phyloP scores from a whole-genome alignment of 371 early-diverging fungal species.

The Mucor lusitanicus region DNA sequence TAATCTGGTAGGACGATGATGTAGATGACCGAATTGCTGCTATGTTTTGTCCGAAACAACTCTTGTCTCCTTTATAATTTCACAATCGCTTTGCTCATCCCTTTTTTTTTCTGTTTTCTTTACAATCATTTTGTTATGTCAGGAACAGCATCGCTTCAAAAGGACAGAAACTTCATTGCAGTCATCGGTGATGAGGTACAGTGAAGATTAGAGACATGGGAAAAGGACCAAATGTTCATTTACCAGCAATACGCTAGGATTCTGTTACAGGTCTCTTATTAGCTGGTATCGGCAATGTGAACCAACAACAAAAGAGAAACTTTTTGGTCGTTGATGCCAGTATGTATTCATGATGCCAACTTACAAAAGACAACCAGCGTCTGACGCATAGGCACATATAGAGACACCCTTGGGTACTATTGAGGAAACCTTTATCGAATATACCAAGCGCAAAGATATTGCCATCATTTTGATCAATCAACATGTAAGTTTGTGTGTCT shows the following conservation, averaged over 20 bases:
- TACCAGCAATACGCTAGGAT: conserved; percentile 63
- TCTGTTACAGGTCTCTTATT: conserved; percentile 96
- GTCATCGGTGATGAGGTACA: conserved; percentile 96
- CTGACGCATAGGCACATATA: conserved; percentile 26
- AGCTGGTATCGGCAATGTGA: conserved; percentile 95
- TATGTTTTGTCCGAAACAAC: conserved; percentile 2
- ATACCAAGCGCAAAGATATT: conserved; percentile 93
- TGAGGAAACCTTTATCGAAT: conserved; percentile 88
- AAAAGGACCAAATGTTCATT: background rate
- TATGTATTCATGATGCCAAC: conserved; percentile 24
- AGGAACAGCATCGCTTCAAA: conserved; percentile 42
- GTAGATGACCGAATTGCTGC: background rate
- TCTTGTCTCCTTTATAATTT: conserved; percentile 1
- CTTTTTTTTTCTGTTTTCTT: conserved; percentile 16
- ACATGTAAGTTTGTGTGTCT: conserved; percentile 62
- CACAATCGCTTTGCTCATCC: conserved; percentile 4
- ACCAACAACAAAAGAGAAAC: conserved; percentile 84
- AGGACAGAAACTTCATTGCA: conserved; percentile 89
- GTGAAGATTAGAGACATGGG: background rate
- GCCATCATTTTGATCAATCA: conserved; percentile 98
- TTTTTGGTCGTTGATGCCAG: conserved; percentile 95
- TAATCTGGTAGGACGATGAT: background rate
- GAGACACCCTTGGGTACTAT: conserved; percentile 90
- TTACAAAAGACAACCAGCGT: too few relatives aligned
- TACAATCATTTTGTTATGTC: conserved; percentile 31